Base-by-base conservation (phyloP, 1,139 yeast genomes). In the Pichia sp. region DNA sequence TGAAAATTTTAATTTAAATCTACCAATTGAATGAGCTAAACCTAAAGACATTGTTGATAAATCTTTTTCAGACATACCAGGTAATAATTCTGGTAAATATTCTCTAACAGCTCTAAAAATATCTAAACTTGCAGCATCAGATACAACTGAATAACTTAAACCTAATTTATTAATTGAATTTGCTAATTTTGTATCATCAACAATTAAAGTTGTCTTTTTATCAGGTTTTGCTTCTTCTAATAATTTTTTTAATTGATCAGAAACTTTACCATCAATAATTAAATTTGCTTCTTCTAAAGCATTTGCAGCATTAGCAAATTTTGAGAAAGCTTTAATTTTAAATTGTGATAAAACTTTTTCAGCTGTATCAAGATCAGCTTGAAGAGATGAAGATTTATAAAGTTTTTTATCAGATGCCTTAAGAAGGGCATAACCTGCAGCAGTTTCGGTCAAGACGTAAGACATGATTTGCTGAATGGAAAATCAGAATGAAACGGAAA, bases 351-450 rank as follows among this genome's bases (percentile, higher is more conserved):
- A 70, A 54, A 92, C 96, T 68, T 86, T 85, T 58, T 86, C 95
- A 49, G 95, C 84, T 47, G 86, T 71, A 70, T 87, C 77, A 64
- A 89, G 78, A 67, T 90, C 97, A 57, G 83, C 79, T 59, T 86
- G 71, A 62, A 89, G 73, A 52, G 81, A 67, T 47, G 86, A 69
- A 34, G 95, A 84, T 75, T 90, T 89, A 78, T 90, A 83, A 65
- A 92, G 85, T 79, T 92, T 92, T 77, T 92, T 92, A 76, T 92
- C 97, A 57, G 96, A 83, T 53, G 97, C 96, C 75, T 92, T 92
- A 66, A 92, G 80, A 67, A 92, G 78, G 67, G 97, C 97, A 68
- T 92, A 92, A 67, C 98, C 98, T 50, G 98, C 98, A 58, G 97
- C 87, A 57, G 97, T 92, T 76, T 92, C 98, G 55, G 97, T 86